Base-by-base conservation (phyloP, 148 eudicot species). In the Suaeda aralocaspica region DNA sequence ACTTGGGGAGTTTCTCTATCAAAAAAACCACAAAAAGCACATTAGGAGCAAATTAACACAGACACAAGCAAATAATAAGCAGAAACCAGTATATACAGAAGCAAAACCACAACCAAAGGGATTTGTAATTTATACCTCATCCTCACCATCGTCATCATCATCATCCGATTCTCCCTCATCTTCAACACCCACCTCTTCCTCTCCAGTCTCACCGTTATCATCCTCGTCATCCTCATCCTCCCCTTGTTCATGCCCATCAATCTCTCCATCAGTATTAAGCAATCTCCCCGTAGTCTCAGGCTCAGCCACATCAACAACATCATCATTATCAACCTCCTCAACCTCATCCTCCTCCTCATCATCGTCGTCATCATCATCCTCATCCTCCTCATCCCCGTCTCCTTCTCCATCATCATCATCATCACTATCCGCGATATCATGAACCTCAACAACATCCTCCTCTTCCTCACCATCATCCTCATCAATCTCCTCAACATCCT, bases 221-320 rank as follows among this genome's bases (percentile, higher is more conserved):
- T 90, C 96, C 76, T 85, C 95, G 33, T 83, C 92, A 16, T 74
- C 87, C 44, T 81, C 86, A 21, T 82, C 92, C 64, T 90, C 96
- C 31, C 96, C 90, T 59, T 90, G 96, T 77, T 90, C 96, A 73
- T 90, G 96, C 8, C 82, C 96, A 80, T 90, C 96, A 65, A 90
- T 90, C 72, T 90, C 96, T 8, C 92, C 96, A 60, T 84, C 92
- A 9, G 83, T 73, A 59, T 85, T 78, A 5, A 56, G 53, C 73
- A 79, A 49, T 72, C 92, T 71, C 46, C 87, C 82, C 2, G 72
- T 72, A 68, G 78, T 85, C 76, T 59, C 86, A 0, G 81, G 82
- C 57, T 72, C 92, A 3, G 69, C 85, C 33, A 78, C 73, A 72
- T 69, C 88, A 58, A 81, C 88, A 50, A 82, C 92, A 30, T 82